Evolutionary conservation across 2,329 filamentous ascomycete genomes (phyloP), one percentile per base, ranked within the genome.

Genomic region (Didymella glomerata): DNA sequence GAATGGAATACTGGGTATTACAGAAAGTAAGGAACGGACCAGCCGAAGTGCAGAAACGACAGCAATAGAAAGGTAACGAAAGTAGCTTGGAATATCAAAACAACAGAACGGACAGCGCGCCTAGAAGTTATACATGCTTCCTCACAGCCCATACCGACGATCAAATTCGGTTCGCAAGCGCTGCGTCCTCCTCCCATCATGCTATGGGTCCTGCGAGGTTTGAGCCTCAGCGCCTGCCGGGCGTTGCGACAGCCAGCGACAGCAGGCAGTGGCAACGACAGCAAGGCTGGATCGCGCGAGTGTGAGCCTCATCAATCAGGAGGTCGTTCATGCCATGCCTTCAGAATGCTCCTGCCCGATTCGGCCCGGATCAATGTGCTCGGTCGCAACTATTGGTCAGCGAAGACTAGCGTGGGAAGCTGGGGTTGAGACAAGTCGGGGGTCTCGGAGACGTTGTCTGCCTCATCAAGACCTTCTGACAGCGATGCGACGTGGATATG

Each of bases 391-490:
- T 41, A 60, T 60, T 56, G 51, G 52, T 16, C 9, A 20, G 14
- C 7, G 1, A 3, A 7, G 1, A 16, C 7, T 52, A 51, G 52
- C 47, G 52, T 10, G 32, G 28, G 25, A 16, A 9, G 7, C 3
- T 13, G 45, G 18, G 48, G n/a, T 30, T 48, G 52, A 55, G 52
- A 52, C 48, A 44, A 13, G 20, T 24, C 22, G 27, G 46, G 46
- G 18, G 27, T 44, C n/a, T 51, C 25, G 48, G 57, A 48, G 52
- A 60, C 57, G 18, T 38, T 13, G 24, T 45, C 30, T 60, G 57
- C 57, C 52, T 60, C 57, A 60, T 48, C 30, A 32, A 25, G 42
- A 48, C 57, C 16, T 48, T 60, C 51, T 55, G 57, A 60, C 57
- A 48, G 48, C 48, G 28, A 36, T 41, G 57, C 48, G 28, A 60